Evolutionary conservation across 139 green algal genomes (phyloP).

Genomic region (Chlamydomonas incerta): DNA sequence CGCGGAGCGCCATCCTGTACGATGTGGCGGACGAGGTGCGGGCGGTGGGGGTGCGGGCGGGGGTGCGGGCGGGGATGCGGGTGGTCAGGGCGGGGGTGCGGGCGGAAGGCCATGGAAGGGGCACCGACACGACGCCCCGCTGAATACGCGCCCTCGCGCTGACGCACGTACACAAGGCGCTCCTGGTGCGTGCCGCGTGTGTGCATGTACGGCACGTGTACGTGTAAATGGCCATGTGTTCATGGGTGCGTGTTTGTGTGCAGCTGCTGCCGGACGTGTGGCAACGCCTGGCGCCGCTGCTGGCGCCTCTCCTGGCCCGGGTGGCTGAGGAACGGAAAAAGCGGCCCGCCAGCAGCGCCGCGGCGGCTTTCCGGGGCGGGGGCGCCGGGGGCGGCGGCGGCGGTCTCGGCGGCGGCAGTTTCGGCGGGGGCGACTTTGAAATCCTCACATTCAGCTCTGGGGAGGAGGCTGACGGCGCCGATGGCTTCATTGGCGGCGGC

Average conservation of each 20-base stretch:
- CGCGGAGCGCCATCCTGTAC: constrained; percentile 6
- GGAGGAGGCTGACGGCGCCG: background rate
- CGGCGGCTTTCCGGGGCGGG: background rate
- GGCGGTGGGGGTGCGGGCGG: background rate
- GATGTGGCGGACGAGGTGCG: constrained; percentile 27
- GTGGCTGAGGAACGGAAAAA: background rate
- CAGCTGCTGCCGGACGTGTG: constrained; percentile 39
- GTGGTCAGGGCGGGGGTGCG: no score
- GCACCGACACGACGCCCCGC: no score
- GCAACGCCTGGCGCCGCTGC: constrained; percentile 6
- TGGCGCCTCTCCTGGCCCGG: constrained; percentile 7
- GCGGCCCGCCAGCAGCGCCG: background rate
- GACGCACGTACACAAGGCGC: no score
- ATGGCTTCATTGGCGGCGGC: background rate
- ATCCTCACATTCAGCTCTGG: constrained; percentile 2
- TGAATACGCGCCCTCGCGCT: background rate
- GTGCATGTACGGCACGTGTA: no score
- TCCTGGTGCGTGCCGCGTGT: no score
- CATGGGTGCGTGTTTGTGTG: no score
- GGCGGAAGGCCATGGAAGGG: no score
- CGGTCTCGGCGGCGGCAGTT: background rate
- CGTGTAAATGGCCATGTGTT: no score
- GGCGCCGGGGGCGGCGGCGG: background rate
- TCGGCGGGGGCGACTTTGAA: constrained; percentile 9
- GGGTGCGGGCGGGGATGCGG: background rate